These are phyloP conservation scores for Pythium aquatile DNA, from an alignment of 352 stramenopile species.

Conservation along the genomic window DNA sequence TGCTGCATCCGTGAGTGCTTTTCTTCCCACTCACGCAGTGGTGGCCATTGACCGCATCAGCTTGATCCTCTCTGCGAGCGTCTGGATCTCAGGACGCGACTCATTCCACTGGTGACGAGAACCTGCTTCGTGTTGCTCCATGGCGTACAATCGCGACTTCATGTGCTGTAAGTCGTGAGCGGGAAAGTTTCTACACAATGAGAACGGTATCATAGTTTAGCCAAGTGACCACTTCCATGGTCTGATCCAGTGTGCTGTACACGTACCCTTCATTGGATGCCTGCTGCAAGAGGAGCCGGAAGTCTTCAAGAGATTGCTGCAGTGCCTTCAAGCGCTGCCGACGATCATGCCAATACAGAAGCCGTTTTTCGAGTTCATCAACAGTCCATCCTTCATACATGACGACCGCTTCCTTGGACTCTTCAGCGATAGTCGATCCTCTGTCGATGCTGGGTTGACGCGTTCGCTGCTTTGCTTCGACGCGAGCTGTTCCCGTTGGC, in stretches of 20 bases:
- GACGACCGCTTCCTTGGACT: not conserved
- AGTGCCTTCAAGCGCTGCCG: constrained; percentile 23
- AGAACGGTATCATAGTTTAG: not conserved
- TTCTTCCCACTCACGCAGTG: not conserved
- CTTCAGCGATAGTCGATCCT: not conserved
- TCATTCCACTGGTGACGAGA: constrained; percentile 19
- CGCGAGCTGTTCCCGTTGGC: not conserved
- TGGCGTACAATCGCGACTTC: constrained; percentile 12
- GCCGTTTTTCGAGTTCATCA: constrained; percentile 24
- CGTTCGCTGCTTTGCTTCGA: not conserved
- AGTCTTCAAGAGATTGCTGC: constrained; percentile 23
- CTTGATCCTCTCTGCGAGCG: constrained; percentile 27
- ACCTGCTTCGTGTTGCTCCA: constrained; percentile 23
- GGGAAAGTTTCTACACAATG: constrained; percentile 6
- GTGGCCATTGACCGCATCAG: constrained; percentile 1
- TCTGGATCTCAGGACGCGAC: constrained; percentile 29
- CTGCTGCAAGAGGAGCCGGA: constrained; percentile 20
- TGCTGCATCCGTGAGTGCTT: constrained; percentile 24
- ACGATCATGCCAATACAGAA: constrained; percentile 22
- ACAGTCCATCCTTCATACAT: not conserved
- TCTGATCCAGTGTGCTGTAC: not conserved
- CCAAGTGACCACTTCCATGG: not conserved
- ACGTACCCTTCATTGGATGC: constrained; percentile 20
- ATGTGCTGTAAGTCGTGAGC: constrained; percentile 19
- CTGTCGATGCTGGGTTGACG: not conserved